These are phyloP conservation scores for fission yeast (Schizosaccharomyces pombe) DNA, from an alignment of 805 yeast species.

Conservation along the genomic window DNA sequence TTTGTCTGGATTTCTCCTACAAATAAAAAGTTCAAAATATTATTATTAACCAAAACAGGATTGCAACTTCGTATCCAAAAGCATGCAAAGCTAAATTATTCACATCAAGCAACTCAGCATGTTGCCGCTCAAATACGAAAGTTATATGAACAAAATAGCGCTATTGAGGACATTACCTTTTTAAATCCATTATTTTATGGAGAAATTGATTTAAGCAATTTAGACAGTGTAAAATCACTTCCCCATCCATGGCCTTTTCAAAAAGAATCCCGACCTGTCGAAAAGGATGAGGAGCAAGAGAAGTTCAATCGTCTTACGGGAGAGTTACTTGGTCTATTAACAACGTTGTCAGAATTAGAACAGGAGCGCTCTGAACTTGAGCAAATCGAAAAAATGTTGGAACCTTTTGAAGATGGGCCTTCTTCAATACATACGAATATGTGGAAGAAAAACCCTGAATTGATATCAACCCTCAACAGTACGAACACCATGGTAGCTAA, in stretches of 20 bases:
- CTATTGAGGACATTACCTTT: background rate
- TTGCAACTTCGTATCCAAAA: background rate
- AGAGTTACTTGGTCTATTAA: background rate
- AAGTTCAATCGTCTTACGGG: background rate
- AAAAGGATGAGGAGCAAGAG: background rate
- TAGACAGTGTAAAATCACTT: background rate
- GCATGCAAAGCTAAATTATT: background rate
- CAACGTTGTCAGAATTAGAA: background rate
- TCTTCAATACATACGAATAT: background rate
- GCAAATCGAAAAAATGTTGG: background rate
- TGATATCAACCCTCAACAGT: background rate
- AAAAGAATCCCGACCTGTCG: background rate
- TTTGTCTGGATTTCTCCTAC: background rate
- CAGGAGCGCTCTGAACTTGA: background rate
- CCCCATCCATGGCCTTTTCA: background rate
- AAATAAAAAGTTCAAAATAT: too few species aligned
- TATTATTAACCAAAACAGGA: background rate
- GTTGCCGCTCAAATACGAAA: background rate
- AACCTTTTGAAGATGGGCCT: background rate
- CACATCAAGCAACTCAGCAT: background rate
- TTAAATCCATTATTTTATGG: background rate
- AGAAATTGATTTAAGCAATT: background rate
- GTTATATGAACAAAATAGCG: background rate
- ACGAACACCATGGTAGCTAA: background rate
- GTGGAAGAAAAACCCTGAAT: background rate